Evolutionary conservation across 768 basidiomycete species (phyloP).

Genomic region (Suillus bovinus): DNA sequence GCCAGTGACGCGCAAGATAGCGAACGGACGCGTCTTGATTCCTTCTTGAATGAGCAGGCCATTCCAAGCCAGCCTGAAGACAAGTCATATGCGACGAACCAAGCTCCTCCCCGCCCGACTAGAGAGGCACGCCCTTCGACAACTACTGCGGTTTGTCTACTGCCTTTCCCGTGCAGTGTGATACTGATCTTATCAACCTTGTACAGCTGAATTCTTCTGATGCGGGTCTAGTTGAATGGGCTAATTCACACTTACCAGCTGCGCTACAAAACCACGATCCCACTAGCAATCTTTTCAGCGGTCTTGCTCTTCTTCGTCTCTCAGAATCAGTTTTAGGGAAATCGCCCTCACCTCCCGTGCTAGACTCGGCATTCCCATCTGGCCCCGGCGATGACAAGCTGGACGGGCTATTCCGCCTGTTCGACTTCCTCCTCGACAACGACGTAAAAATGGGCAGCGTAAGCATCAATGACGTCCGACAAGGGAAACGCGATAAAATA

Average conservation of each 20-base stretch:
- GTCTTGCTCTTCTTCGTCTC: conserved; percentile 80
- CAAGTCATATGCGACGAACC: conserved; percentile 21
- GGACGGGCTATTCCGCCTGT: conserved; percentile 84
- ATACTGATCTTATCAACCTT: conserved; percentile 13
- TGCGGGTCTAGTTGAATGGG: conserved; percentile 76
- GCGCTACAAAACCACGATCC: conserved; percentile 55
- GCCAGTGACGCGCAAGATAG: conserved; percentile 31
- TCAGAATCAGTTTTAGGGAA: conserved; percentile 78
- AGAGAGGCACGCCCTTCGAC: conserved; percentile 53
- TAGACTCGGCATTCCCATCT: conserved; percentile 75
- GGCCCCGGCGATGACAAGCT: conserved; percentile 74
- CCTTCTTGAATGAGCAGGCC: conserved; percentile 52
- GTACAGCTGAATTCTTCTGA: conserved; percentile 37
- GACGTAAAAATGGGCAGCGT: conserved; percentile 90
- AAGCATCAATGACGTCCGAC: conserved; percentile 90
- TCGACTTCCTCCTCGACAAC: conserved; percentile 91
- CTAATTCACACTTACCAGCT: conserved; percentile 78
- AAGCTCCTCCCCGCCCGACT: conserved; percentile 64
- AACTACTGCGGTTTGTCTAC: conserved; percentile 23
- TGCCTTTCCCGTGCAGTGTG: conserved; percentile 4
- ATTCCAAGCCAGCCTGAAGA: conserved; percentile 21
- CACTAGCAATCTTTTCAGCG: conserved; percentile 50
- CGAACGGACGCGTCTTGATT: conserved; percentile 52
- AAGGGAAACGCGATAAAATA: conserved; percentile 81
- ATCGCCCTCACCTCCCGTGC: conserved; percentile 67